phyloP scores from a whole-genome alignment of 305 asterid species.

The Fraxinus baroniana region DNA sequence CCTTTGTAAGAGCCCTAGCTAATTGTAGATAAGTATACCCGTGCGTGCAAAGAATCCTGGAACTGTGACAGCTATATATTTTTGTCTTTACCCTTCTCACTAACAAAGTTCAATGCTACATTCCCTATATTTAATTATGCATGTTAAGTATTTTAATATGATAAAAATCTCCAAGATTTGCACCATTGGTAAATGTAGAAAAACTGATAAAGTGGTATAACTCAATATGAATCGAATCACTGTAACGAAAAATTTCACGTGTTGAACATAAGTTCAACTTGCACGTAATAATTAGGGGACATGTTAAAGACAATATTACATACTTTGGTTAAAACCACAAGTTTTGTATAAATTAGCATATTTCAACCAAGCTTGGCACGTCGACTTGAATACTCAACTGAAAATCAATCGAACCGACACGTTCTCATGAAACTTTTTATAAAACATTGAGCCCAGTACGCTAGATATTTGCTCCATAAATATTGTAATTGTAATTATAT shows the following conservation, averaged over 20 bases:
- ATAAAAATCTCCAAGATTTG: too few relatives aligned
- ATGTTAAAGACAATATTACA: too few relatives aligned
- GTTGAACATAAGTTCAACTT: too few relatives aligned
- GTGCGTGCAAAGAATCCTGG: constrained; percentile 30
- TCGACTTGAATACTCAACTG: background rate
- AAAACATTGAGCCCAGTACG: background rate
- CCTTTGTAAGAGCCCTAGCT: constrained; percentile 19
- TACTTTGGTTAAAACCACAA: too few relatives aligned
- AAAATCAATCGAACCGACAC: background rate
- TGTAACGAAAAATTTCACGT: too few relatives aligned
- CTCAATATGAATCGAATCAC: too few relatives aligned
- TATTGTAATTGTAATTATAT: too few relatives aligned
- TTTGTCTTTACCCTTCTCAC: background rate
- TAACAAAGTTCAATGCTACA: background rate
- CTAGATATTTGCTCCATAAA: background rate
- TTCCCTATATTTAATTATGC: background rate
- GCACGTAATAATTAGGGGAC: too few relatives aligned
- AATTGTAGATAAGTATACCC: constrained; percentile 28
- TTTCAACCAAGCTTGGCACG: too few relatives aligned
- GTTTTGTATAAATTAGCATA: background rate
- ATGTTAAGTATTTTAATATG: too few relatives aligned
- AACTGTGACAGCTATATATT: constrained; percentile 24
- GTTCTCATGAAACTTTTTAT: background rate
- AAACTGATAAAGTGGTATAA: too few relatives aligned
- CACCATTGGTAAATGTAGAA: too few relatives aligned